A percentile compares a stretch with the other conserved stretches of the same genome.
phyloP scores from a whole-genome alignment of 345 rosid species.

The Punica granatum region DNA sequence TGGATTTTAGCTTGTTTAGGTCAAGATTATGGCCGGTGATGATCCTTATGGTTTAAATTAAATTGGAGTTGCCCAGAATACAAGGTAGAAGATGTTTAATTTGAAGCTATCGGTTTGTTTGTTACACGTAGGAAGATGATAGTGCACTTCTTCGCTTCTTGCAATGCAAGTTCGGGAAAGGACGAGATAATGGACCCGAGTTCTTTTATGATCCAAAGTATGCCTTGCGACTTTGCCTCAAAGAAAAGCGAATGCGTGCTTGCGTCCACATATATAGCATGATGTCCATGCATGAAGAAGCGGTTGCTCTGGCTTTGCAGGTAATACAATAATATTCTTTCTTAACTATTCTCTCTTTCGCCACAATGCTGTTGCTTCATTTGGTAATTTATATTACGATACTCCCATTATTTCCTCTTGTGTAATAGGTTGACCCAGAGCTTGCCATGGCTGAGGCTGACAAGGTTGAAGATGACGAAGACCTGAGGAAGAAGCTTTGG shows the following conservation, averaged over 20 bases:
- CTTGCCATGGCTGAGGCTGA: constrained; percentile 99
- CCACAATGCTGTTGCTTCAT: neutral
- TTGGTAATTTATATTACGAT: neutral
- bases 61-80: neutral
- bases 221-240: constrained; percentile 96
- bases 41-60: neutral
- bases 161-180: constrained; percentile 96
- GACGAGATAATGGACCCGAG: constrained; percentile 78
- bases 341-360: neutral
- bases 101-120: constrained; percentile 15
- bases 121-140: constrained; percentile 73
- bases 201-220: constrained; percentile 97
- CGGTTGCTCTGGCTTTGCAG: constrained; percentile 98
- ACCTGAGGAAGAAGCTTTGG: constrained; percentile 96
- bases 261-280: constrained; percentile 96
- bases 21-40: neutral
- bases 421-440: constrained; percentile 82
- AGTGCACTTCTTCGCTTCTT: constrained; percentile 83
- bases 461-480: constrained; percentile 99
- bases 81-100: constrained; percentile 1
- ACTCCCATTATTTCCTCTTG: neutral
- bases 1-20: neutral
- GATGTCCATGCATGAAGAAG: constrained; percentile 99
- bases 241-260: constrained; percentile 92
- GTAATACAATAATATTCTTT: constrained; percentile 20